These are phyloP conservation scores for Eucalyptus brandiana DNA, from an alignment of 345 rosid genomes.

Conservation along the genomic window DNA sequence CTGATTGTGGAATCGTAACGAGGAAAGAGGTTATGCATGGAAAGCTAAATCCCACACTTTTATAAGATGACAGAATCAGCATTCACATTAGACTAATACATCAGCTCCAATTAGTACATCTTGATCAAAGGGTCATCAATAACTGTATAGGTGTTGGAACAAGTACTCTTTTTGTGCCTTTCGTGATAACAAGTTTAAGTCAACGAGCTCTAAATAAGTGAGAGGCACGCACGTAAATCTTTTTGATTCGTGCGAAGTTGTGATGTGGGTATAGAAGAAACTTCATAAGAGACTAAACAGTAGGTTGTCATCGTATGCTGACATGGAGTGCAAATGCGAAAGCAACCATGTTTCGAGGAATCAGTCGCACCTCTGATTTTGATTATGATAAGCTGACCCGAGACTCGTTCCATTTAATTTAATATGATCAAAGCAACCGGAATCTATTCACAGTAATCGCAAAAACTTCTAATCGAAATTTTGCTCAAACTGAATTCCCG, in stretches of 20 bases:
- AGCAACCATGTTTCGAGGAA: background rate
- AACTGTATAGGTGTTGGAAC: background rate
- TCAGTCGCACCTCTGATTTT: background rate
- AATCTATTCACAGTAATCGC: background rate
- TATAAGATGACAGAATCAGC: background rate
- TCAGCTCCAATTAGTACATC: background rate
- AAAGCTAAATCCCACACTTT: background rate
- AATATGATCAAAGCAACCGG: background rate
- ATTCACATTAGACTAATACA: background rate
- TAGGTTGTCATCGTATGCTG: background rate
- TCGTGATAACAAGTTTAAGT: background rate
- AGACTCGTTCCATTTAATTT: background rate
- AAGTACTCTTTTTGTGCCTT: background rate
- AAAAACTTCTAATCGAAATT: background rate
- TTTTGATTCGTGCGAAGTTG: background rate
- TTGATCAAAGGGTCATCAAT: background rate
- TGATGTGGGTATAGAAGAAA: background rate
- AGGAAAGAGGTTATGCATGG: background rate
- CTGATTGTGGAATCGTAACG: background rate
- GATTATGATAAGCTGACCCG: background rate
- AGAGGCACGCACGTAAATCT: background rate
- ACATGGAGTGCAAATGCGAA: background rate
- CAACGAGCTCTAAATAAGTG: background rate
- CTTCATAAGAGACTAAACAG: background rate
- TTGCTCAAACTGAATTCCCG: background rate